These are phyloP conservation scores for Plenodomus lindquistii DNA, from an alignment of 2,329 filamentous ascomycete genomes.

Conservation along the genomic window DNA sequence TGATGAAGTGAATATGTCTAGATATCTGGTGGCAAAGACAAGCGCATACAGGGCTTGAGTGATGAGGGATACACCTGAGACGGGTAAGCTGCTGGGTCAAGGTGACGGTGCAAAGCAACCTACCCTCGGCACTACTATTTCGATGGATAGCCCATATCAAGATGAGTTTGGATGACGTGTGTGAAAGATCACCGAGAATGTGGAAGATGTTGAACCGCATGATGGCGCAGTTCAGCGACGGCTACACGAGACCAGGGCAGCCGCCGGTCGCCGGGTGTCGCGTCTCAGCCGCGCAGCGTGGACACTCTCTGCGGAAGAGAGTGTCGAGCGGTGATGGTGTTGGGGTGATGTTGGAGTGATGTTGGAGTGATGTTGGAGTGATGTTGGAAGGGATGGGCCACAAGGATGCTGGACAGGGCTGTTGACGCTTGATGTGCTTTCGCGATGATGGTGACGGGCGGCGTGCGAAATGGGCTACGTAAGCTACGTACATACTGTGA, in stretches of 20 bases:
- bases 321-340: neutral
- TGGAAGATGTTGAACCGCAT: constrained; percentile 63
- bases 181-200: constrained; percentile 80
- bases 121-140: constrained; percentile 84
- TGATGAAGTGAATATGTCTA: constrained; percentile 70
- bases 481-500: too few species aligned
- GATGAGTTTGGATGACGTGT: constrained; percentile 85
- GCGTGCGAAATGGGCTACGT: neutral
- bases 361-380: too few species aligned
- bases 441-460: neutral
- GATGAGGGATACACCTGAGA: constrained; percentile 80
- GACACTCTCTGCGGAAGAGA: neutral
- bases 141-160: constrained; percentile 88
- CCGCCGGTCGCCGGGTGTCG: constrained; percentile 16
- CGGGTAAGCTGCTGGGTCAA: constrained; percentile 4
- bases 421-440: neutral
- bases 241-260: constrained; percentile 32
- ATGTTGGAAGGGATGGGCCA: neutral
- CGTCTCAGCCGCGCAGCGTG: constrained; percentile 1
- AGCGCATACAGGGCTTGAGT: constrained; percentile 85
- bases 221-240: constrained; percentile 10
- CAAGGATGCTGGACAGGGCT: neutral
- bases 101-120: neutral
- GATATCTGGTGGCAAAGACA: constrained; percentile 86
- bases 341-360: too few species aligned